Evolutionary conservation across 768 basidiomycete genomes (phyloP).

Genomic region (Amyloporia xantha): DNA sequence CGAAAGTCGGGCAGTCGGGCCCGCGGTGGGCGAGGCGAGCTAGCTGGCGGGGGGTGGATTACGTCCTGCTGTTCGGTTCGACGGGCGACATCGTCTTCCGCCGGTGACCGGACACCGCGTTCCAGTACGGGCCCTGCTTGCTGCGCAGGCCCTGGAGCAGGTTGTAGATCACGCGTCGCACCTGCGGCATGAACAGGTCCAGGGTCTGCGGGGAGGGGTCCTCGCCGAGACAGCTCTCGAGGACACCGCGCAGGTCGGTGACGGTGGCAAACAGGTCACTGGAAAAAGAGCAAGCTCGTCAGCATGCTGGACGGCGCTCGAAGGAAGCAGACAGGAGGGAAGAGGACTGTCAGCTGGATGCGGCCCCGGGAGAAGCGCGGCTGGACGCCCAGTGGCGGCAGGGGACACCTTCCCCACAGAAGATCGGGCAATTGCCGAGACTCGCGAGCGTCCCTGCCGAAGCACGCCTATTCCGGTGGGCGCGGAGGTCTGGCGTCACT

Average conservation of each 20-base stretch:
- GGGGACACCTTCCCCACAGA: too few species aligned
- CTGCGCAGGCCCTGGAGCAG: slow-evolving; percentile 35
- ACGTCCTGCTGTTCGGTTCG: neutral
- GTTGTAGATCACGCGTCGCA: slow-evolving; percentile 30
- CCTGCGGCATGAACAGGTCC: slow-evolving; percentile 31
- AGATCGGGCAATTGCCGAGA: too few species aligned
- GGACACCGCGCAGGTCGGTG: slow-evolving; percentile 29
- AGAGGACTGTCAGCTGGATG: slow-evolving; percentile 1
- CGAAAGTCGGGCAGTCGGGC: neutral
- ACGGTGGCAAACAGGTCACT: slow-evolving; percentile 38
- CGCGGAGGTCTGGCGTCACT: too few species aligned
- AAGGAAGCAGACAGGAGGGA: neutral
- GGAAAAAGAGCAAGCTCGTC: slow-evolving; percentile 7
- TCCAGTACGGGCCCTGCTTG: slow-evolving; percentile 36
- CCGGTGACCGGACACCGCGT: slow-evolving; percentile 12
- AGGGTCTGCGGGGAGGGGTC: slow-evolving; percentile 27
- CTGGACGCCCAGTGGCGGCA: too few species aligned
- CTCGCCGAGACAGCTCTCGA: slow-evolving; percentile 42
- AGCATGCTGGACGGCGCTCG: too few species aligned
- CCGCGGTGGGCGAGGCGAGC: neutral
- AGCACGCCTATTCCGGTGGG: too few species aligned
- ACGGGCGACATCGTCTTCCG: neutral
- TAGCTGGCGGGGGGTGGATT: neutral
- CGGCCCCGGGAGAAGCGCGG: neutral
- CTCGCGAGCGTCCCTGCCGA: too few species aligned